These are phyloP conservation scores for Remersonia thermophila DNA, from an alignment of 2,329 filamentous ascomycete genomes.

Conservation along the genomic window DNA sequence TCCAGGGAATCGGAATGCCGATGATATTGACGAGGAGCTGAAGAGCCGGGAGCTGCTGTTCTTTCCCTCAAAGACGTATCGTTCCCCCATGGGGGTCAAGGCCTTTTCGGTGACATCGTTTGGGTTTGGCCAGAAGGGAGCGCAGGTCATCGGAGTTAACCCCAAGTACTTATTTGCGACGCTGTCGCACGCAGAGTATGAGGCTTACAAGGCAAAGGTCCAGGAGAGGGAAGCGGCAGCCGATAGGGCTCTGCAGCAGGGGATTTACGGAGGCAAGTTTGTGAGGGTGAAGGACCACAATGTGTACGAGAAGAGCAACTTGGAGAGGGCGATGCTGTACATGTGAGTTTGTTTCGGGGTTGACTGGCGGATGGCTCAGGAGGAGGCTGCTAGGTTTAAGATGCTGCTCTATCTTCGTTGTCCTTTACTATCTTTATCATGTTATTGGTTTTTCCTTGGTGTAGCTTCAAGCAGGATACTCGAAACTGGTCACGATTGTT, in stretches of 20 bases:
- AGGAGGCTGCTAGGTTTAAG: too few relatives aligned
- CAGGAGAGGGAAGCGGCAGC: constrained; percentile 94
- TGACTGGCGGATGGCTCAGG: too few relatives aligned
- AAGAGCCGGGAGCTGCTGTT: constrained; percentile 97
- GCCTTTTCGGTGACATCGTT: constrained; percentile 98
- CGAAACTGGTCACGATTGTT: too few relatives aligned
- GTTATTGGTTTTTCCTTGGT: too few relatives aligned
- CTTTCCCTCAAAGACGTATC: constrained; percentile 86
- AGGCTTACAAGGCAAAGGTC: constrained; percentile 76
- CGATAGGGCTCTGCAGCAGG: constrained; percentile 97
- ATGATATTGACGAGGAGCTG: constrained; percentile 93
- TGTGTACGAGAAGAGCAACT: constrained; percentile 1
- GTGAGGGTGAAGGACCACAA: constrained; percentile 83
- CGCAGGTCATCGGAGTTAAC: constrained; percentile 93
- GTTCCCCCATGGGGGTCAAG: constrained; percentile 87
- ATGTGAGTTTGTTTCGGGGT: background rate
- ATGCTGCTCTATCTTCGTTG: too few relatives aligned
- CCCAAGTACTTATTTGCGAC: constrained; percentile 90
- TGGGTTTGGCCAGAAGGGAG: constrained; percentile 97
- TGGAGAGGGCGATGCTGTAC: constrained; percentile 2
- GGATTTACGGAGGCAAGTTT: constrained; percentile 92
- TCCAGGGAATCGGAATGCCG: constrained; percentile 92
- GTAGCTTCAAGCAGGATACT: too few relatives aligned
- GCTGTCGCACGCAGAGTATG: constrained; percentile 77
- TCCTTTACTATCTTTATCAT: too few relatives aligned